A percentile compares a stretch with the other conserved stretches of the same genome.
Conservation (phyloP, 2,329 filamentous ascomycete genomes). For the Pyrenochaeta sp. region DNA sequence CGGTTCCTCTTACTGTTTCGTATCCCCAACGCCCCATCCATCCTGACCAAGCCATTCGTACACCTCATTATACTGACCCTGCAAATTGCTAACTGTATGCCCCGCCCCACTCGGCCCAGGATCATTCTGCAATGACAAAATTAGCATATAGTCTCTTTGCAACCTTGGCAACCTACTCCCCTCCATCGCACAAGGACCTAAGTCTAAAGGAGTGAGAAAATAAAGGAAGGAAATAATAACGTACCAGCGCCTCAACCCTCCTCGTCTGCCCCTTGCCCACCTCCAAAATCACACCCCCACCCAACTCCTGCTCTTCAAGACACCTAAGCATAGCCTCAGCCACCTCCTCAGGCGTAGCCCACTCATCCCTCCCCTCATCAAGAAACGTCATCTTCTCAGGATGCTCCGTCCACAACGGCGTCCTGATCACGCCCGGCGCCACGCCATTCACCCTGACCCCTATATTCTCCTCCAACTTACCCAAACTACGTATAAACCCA, state of each 20-base stretch:
- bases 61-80: conserved; percentile 57
- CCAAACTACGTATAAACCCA: conserved; percentile 61
- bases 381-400: conserved; percentile 66
- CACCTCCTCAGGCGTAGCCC: conserved; percentile 69
- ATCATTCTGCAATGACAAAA: conserved; percentile 51
- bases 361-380: conserved; percentile 58
- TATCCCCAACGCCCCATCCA: conserved; percentile 57
- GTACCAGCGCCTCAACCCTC: conserved; percentile 54
- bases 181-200: too few relatives aligned
- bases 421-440: conserved; percentile 68
- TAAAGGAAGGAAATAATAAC: conserved; percentile 1
- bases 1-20: conserved; percentile 8
- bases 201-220: background rate
- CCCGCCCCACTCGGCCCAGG: conserved; percentile 61
- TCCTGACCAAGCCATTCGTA: conserved; percentile 57
- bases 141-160: background rate
- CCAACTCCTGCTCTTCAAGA: conserved; percentile 59
- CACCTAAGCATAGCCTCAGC: conserved; percentile 66
- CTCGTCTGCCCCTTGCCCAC: conserved; percentile 62
- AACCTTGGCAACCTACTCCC: too few relatives aligned
- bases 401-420: conserved; percentile 69
- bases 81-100: conserved; percentile 55
- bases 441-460: conserved; percentile 68
- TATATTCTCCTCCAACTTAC: conserved; percentile 56
- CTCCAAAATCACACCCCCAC: conserved; percentile 61